A percentile compares a stretch with the other conserved stretches of the same genome.
Conservation (phyloP, 78 protist species). For the Pigoraptor vietnamica region DNA sequence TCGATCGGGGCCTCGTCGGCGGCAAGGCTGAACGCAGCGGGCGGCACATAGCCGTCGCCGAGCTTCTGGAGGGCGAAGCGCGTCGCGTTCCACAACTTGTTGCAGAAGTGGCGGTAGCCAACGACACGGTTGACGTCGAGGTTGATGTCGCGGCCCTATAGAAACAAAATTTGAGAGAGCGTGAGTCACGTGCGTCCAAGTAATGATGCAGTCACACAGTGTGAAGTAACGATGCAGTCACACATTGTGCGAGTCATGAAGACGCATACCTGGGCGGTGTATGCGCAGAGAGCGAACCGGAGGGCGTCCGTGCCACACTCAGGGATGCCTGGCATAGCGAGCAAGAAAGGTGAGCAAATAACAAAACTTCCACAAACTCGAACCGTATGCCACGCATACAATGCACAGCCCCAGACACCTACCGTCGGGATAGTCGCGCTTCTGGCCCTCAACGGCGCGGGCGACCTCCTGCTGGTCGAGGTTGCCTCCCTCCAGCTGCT, state of each 20-base stretch:
- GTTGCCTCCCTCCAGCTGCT: slow-evolving; percentile 68
- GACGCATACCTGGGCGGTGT: slow-evolving; percentile 38
- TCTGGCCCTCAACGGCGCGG: slow-evolving; percentile 49
- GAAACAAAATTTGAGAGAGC: not conserved
- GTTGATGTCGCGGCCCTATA: slow-evolving; percentile 77
- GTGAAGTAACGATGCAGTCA: not conserved
- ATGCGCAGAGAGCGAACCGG: slow-evolving; percentile 88
- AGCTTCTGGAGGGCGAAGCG: slow-evolving; percentile 44
- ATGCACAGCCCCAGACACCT: no score
- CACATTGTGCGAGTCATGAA: not conserved
- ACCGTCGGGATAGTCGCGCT: slow-evolving; percentile 91
- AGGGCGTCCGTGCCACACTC: slow-evolving; percentile 98
- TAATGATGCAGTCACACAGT: not conserved
- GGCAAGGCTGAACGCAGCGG: not conserved
- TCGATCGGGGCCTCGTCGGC: slow-evolving; percentile 26
- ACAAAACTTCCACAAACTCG: not conserved
- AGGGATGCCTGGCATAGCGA: slow-evolving; percentile 90
- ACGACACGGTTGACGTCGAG: slow-evolving; percentile 84
- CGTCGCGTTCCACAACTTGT: slow-evolving; percentile 95
- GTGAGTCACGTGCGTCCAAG: not conserved
- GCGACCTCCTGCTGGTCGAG: slow-evolving; percentile 66
- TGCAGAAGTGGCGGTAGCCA: slow-evolving; percentile 90
- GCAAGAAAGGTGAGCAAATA: not conserved
- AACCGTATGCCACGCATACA: no score
- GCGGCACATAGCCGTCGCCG: slow-evolving; percentile 10